Evolutionary conservation across 306 rosid genomes (phyloP), one percentile per base, ranked within the genome.

Genomic region (Fagus crenata): DNA sequence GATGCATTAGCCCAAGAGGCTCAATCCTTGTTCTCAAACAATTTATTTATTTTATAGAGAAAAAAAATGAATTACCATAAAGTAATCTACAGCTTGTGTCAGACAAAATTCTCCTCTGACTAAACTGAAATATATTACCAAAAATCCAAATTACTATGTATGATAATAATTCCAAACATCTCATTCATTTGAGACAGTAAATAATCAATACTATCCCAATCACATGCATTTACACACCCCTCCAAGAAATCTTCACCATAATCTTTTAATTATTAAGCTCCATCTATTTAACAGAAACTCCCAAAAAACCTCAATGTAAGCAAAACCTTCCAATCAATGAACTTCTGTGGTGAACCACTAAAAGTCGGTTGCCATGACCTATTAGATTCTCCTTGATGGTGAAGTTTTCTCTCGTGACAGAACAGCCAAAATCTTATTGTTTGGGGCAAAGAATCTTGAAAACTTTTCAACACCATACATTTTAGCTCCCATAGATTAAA

Each of bases 361-460:
- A 54, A 69, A 75, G 78, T 80, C 75, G 53, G 73, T 53, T 76
- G 86, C 69, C 83, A 77, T 77, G 78, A 83, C 71, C 67, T 77
- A 80, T 51, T 76, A 80, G 93, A 88, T 89, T 88, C 90, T 69
- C 83, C 79, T 71, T 68, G 72, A 60, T 83, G 84, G 83, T 69
- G 70, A 82, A 72, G 73, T 43, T 75, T 72, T 78, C 60, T 76
- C 97, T 77, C 90, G 91, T 90, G 97, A 92, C 88, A 86, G 75
- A 88, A 90, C 82, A 87, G 83, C 91, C 91, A 90, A 88, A 84
- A 75, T 74, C 84, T 77, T 74, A 65, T 81, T 55, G 73, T 36
- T 39, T 68, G 84, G 74, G 76, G 91, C 85, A 87, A 87, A 82
- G 85, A 90, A 84, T 85, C 87, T 77, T 67, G 80, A 64, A 70